Base-by-base conservation (phyloP, 805 yeast genomes). In the Isabelozyma heimii region DNA sequence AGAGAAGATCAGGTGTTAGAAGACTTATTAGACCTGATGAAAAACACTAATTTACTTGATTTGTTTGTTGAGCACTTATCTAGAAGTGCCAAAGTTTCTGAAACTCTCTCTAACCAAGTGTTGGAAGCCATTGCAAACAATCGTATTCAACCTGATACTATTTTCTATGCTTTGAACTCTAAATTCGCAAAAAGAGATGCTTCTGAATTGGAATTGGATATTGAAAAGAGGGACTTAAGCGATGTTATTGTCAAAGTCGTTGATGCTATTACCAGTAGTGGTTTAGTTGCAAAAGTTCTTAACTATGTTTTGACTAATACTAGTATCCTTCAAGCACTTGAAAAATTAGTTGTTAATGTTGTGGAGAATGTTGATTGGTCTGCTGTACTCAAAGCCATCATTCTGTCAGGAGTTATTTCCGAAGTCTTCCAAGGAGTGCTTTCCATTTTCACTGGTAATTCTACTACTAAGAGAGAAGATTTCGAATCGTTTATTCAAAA, bases 341-440 rank as follows among this genome's bases (percentile, higher is more conserved):
- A 57, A 10, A 47, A 47, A 12, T 52, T 67, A 39, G 40, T 64
- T 7, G 40, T 56, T 10, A 51, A 59, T 37, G 54, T 65, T n/a
- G 47, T 66, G 45, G 46, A 51, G 40, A 57, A 59, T 42, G 55
- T 57, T 47, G 54, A 64, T 47, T 62, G 61, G 51, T 27, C 50
- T 5, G 45, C 53, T 5, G 43, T 67, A 40, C 64, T 55, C 50
- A 50, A 50, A 15, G 50, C 60, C 13, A 54, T 67, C 42, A 65
- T 64, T 48, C 57, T 57, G 41, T 64, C 70, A 35, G 70, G 66
- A 17, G 45, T 61, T 40, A 57, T 58, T 41, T 49, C 50, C 37
- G 48, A 49, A 2, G 35, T 61, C 10, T 54, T 62, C 48, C 20
- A 28, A n/a, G 40, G 40, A 9, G 39, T 50, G 9, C 46, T 57